Evolutionary conservation across 225 moss, liverwort and hornwort genomes (phyloP), one percentile per base, ranked within the genome.

Genomic region (Sphagnum contortum): DNA sequence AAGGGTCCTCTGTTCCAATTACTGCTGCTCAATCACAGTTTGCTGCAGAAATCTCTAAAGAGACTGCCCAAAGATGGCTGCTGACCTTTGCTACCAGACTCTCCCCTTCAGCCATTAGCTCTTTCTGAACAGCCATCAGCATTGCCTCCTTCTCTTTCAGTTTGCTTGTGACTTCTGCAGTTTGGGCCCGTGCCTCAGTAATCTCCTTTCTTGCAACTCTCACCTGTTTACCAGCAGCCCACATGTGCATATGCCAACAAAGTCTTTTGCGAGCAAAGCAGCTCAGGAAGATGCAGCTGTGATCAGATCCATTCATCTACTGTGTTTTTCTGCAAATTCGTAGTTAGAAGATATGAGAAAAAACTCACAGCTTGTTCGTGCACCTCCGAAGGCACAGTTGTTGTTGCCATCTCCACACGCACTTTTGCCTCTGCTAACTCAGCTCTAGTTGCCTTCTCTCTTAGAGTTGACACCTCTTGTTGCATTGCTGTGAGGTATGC

Each of bases 341-440:
- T 29, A 29, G 29, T 29, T 29, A 0, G 29, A 29, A 29, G 29
- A 29, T 29, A 29, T 29, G 29, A 29, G 47, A n/a, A 6, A 51
- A 48, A 48, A 5, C 79, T 66, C 67, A 94, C 91, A 88, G 81
- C 84, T 72, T 92, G 80, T 63, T 95, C 83, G 75, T 92, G 89
- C 12, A 95, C 76, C 60, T 85, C 89, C 68, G 88, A 74, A 61
- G 92, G 81, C 59, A 96, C 80, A 54, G 82, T 90, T 60, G 75
- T 77, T 60, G 75, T 77, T 14, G 88, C 79, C 67, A 98, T 74
- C 57, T 86, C 83, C 69, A 73, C 64, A 57, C 84, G 76, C 53
- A 92, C 72, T 63, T 88, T 76, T n/a, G 66, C 71, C 65, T 98
- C 92, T 64, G 90, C 79, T 58, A 70, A 74, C 48, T 80, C 75